Evolutionary conservation across 257 asterid genomes (phyloP), one percentile per base, ranked within the genome.

Genomic region (Jacaranda mimosifolia): DNA sequence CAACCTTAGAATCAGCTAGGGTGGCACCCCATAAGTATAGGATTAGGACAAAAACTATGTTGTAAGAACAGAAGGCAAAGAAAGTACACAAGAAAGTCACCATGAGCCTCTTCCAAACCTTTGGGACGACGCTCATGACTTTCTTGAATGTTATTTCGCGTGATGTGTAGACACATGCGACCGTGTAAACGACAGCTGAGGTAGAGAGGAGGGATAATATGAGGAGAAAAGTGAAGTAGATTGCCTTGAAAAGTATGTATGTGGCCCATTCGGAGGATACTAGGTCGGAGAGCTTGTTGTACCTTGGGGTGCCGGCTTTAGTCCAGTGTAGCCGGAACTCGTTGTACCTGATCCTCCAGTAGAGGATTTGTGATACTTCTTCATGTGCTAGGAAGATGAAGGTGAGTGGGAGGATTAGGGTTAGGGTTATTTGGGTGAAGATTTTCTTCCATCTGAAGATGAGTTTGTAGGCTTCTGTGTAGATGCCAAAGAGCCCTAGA

Each of bases 101-200:
- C 76, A 87, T 73, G 6, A 89, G 87, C 76, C 92, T 72, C 84
- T 86, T 89, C 94, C 97, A 91, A 3, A 89, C 94, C 79, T 64
- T 86, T 3, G 94, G 94, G 45, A 89, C 89, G 40, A 89, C 91
- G 57, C 87, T 81, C 76, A 86, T 82, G 80, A 91, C 85, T 52
- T 80, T 91, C 78, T 26, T 73, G 79, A 82, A 86, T 11, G 82
- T 75, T 6, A 83, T 15, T 9, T 88, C 92, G 0, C 84, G 82
- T 3, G 86, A 79, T 5, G 93, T 85, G 74, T 88, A 88, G 8
- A 73, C 71, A 66, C 79, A 81, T 5, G 97, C 94, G 11, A 89
- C 64, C 5, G 92, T 85, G 78, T 91, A 89, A 5, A 91, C 91
- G 17, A 91, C 89, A 0, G 93, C 97, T 0, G 93, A 79, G 39